phyloP scores from a whole-genome alignment of 2,329 filamentous ascomycete genomes.

The Orbilia oligospora region DNA sequence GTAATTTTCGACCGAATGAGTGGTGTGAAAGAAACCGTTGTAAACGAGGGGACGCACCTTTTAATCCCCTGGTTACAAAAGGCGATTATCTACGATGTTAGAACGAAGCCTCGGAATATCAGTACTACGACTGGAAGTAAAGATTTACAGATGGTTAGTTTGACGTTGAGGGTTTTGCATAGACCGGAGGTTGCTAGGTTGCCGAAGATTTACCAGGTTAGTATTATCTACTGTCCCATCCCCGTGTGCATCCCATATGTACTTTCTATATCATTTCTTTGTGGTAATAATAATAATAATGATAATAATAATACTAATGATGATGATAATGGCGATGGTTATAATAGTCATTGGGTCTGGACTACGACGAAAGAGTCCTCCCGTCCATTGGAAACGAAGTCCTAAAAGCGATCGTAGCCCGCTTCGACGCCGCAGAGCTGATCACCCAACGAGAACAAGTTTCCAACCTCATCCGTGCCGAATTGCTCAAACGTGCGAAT shows the following conservation, averaged over 20 bases:
- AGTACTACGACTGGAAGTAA: conserved; percentile 97
- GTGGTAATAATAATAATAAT: no score
- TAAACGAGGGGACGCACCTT: conserved; percentile 98
- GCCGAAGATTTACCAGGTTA: conserved; percentile 99
- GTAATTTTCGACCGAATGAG: conserved; percentile 97
- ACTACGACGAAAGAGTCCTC: conserved; percentile 98
- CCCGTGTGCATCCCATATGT: no score
- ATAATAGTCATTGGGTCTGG: conserved; percentile 88
- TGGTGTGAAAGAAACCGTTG: conserved; percentile 91
- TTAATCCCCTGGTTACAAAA: conserved; percentile 95
- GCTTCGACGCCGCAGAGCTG: conserved; percentile 98
- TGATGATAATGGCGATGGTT: no score
- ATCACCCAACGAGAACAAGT: conserved; percentile 99
- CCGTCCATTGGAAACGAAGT: conserved; percentile 99
- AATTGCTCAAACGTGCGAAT: conserved; percentile 89
- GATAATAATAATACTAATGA: no score
- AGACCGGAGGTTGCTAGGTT: conserved; percentile 91
- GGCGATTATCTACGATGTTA: conserved; percentile 95
- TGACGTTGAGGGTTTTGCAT: conserved; percentile 95
- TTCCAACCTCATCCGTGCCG: conserved; percentile 90
- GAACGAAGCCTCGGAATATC: conserved; percentile 97
- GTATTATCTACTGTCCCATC: conserved; percentile 69
- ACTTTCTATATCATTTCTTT: no score
- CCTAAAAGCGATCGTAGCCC: conserved; percentile 96
- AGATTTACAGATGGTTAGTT: conserved; percentile 99